phyloP scores from a whole-genome alignment of 768 basidiomycete genomes.

The Sarcomyxa edulis region DNA sequence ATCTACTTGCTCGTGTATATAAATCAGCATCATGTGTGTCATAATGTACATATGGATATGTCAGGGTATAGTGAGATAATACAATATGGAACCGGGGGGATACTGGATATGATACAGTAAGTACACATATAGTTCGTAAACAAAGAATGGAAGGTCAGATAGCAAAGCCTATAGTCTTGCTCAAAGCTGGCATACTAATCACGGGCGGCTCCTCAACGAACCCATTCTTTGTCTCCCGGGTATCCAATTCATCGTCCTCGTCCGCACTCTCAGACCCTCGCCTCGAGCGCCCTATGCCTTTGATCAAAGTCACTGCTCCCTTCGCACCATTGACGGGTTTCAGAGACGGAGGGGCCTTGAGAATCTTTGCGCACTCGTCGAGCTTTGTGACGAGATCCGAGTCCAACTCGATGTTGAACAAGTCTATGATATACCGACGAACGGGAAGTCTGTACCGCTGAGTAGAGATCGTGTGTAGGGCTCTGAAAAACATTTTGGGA shows the following conservation, averaged over 20 bases:
- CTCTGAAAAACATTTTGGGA: constrained; percentile 75
- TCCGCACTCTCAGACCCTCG: constrained; percentile 58
- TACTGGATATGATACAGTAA: no score
- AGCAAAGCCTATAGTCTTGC: constrained; percentile 56
- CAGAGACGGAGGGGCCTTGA: constrained; percentile 38
- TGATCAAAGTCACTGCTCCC: constrained; percentile 38
- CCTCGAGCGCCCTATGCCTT: constrained; percentile 47
- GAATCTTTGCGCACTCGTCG: constrained; percentile 40
- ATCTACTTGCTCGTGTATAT: no score
- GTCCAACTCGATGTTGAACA: constrained; percentile 83
- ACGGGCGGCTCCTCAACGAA: constrained; percentile 42
- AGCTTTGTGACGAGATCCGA: constrained; percentile 52
- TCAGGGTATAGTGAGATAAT: no score
- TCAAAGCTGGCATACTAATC: constrained; percentile 53
- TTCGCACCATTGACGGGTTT: constrained; percentile 19
- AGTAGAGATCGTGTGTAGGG: constrained; percentile 81
- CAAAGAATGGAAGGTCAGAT: no score
- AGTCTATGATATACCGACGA: constrained; percentile 85
- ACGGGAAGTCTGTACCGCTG: constrained; percentile 91
- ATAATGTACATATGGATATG: no score
- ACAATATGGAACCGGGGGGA: no score
- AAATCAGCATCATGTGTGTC: background rate
- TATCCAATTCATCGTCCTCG: constrained; percentile 46
- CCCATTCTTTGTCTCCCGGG: constrained; percentile 30
- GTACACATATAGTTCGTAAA: no score